Base-by-base conservation (phyloP, 345 rosid species). In the Populus nigra region DNA sequence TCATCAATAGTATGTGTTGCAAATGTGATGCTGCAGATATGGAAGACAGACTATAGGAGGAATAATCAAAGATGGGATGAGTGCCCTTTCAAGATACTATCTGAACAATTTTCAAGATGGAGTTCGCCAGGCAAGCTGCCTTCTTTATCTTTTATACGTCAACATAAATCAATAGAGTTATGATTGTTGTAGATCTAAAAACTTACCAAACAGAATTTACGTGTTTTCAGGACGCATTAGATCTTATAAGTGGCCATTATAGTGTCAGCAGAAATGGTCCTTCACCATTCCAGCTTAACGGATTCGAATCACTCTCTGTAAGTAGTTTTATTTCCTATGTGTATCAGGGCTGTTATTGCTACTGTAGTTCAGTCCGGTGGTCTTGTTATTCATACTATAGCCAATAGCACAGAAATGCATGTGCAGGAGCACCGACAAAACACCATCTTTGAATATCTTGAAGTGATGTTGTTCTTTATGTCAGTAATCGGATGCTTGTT, bases 61-160 rank as follows among this genome's bases (percentile, higher is more conserved):
- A 75, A 45, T 86, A 63, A 88, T 95, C 76, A 95, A 84, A 86
- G 99, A 95, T 78, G 99, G 99, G 29, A 79, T 95, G 77, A 93
- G 97, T 87, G 93, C 99, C 66, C 55, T 92, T 79, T 93, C 98
- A 35, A 90, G 99, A 90, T 95, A 95, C 78, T 95, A 91, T 79
- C 79, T 92, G 84, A 95, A 95, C 81, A 95, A 95, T 75, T 95
- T 95, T 83, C 97, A 95, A 17, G 99, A 95, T 78, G 99, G 99
- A 78, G 85, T 95, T 59, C 93, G 98, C 65, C 99, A 95, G 97
- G 99, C 84, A 90, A 82, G 91, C 87, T 66, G 4, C 65, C 74
- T 67, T 66, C 50, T 68, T 72, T 39, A 12, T 50, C 23, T 73
- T 55, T 61, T 25, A 17, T 65, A 69, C 23, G 3, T 20, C 65